Evolutionary conservation across 495 filamentous ascomycete genomes (phyloP), one percentile per base, ranked within the genome.

Genomic region (Penicillium parvum): DNA sequence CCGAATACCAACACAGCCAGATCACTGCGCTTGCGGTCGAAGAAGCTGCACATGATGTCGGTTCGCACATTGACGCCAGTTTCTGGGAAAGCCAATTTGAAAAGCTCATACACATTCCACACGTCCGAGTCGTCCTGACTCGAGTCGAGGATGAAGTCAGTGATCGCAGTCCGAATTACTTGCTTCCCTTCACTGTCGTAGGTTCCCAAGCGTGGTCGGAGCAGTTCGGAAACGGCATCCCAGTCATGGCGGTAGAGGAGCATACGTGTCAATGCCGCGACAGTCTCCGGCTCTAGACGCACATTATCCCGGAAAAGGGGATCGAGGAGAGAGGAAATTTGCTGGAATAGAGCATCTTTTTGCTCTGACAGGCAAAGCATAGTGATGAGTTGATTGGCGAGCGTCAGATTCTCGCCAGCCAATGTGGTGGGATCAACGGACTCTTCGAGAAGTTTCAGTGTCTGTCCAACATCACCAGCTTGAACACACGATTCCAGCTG

Each of bases 1-100:
- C 85, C 84, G 59, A 98, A 96, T 36, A 92, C 77, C 45, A 88
- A 69, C 23, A 75, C 80, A 1, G 86, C 92, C 75, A 96, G 85
- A 49, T 96, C 89, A 5, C 83, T 73, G 11, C 87, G 78, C 21
- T 72, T 65, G 21, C 88, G 83, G 5, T 72, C 68, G 58, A 95
- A 97, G 69, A 97, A 94, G 23, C 74, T 68, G 12, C 79, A 71
- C 89, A 98, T 96, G 30, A 96, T 71, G 12, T 74, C 63, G 3
- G 80, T 80, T 15, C 90, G 83, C 29, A 75, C 68, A 10, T 64
- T 63, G 1, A 76, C 68, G 1, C 73, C 64, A 0, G 78, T 79
- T 58, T 96, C 91, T 7, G 84, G 78, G 70, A 96, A 96, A 49
- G 85, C 78, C 20, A 84, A 69, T 20, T 80, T 79, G 18, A 92